Base-by-base conservation (phyloP, 176 grass and related monocot genomes). In the Melocanna baccifera region DNA sequence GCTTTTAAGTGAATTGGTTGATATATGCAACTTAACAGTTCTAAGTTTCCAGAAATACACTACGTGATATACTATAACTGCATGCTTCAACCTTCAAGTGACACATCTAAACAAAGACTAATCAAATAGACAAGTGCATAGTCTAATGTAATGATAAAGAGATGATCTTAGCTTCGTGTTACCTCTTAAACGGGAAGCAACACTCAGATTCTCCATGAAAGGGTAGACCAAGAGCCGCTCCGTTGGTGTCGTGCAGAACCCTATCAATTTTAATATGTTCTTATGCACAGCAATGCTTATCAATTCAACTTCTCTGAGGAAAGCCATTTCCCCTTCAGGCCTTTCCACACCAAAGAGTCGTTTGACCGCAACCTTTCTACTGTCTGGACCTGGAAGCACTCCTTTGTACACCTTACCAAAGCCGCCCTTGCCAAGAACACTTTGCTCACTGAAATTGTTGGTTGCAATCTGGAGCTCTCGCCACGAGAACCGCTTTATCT, bases 361-460 rank as follows among this genome's bases (percentile, higher is more conserved):
- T 81, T 99, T 99, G 37, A 99, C 84, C 13, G 96, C 93, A 76
- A 99, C 79, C 72, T 81, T 85, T 30, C 29, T 87, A 45, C 73
- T 70, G 11, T 97, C 62, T 67, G 90, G 30, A 75, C 84, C 93
- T 32, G 91, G 53, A 86, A 99, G 89, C 40, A 89, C 69, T 59
- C 96, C 96, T 82, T 87, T 91, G 72, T 92, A 99, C 32, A 99
- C 96, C 73, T 94, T 99, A 53, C 96, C 91, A 16, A 99, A 99
- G 73, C 96, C 96, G 4, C 96, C 96, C 85, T 86, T 77, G 26
- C 96, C 96, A 79, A 99, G 88, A 82, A 99, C 85, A 77, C 90
- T 94, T 62, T 81, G 86, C 69, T 92, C 93, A 71, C 22, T 89
- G 86, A 99, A 99, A 70, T 86, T 43, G 1, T 86, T 79, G 32